A percentile compares a stretch with the other conserved stretches of the same genome.
Conservation (phyloP, 192 early-diverging fungal genomes). For the Coemansia sp. region DNA sequence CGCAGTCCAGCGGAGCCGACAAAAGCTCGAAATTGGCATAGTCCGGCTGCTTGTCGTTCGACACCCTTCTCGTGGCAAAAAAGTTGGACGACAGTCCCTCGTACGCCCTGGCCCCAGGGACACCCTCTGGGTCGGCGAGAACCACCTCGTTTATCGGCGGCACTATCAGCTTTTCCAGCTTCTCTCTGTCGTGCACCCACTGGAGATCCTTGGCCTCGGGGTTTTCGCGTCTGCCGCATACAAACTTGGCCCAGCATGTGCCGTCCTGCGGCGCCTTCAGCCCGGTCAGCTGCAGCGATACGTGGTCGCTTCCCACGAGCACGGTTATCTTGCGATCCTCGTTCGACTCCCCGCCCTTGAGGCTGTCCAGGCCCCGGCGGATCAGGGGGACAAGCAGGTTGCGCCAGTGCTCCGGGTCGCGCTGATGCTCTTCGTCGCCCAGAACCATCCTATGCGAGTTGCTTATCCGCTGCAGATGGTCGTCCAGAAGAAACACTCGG, state of each 20-base stretch:
- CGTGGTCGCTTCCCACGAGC: conserved; percentile 18
- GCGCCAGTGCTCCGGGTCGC: conserved; percentile 29
- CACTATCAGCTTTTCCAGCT: conserved; percentile 27
- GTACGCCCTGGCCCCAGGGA: conserved; percentile 16
- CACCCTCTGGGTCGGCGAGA: conserved; percentile 14
- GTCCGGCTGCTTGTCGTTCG: neutral
- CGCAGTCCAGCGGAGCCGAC: conserved; percentile 34
- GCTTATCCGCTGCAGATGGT: conserved; percentile 43
- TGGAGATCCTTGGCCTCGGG: conserved; percentile 41
- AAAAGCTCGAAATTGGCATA: conserved; percentile 28
- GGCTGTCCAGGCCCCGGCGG: conserved; percentile 20
- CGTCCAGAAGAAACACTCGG: conserved; percentile 39
- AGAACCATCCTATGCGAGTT: conserved; percentile 32
- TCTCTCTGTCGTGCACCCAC: conserved; percentile 51
- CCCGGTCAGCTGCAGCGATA: conserved; percentile 27
- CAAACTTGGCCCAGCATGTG: conserved; percentile 30
- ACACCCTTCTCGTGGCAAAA: conserved; percentile 26
- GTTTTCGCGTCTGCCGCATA: conserved; percentile 23
- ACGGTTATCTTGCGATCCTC: conserved; percentile 41
- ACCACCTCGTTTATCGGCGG: conserved; percentile 43
- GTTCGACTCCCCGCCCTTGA: neutral
- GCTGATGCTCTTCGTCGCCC: neutral
- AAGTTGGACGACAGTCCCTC: conserved; percentile 52
- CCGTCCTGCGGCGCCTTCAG: neutral
- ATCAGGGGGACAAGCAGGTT: conserved; percentile 28